A percentile compares a stretch with the other conserved stretches of the same genome.
Conservation (phyloP, 2,329 filamentous ascomycete species). For the Ophiocordyceps robertsii region DNA sequence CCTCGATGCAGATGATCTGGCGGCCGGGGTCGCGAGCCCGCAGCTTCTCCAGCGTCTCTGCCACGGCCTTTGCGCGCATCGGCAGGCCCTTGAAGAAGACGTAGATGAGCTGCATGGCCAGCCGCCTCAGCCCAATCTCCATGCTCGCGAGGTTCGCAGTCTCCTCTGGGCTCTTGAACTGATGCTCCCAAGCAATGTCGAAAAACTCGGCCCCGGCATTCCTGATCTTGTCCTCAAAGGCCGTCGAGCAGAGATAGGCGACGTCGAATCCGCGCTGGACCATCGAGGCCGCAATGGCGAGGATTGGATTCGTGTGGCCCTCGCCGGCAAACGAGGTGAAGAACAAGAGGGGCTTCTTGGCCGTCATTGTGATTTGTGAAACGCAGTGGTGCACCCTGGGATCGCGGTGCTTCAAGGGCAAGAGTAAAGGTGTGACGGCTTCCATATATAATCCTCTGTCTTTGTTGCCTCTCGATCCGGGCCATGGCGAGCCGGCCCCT, state of each 20-base stretch:
- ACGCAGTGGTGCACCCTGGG: no score
- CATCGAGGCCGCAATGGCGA: slow-evolving; percentile 16
- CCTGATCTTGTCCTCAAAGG: slow-evolving; percentile 15
- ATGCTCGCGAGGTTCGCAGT: background rate
- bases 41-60: slow-evolving; percentile 8
- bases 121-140: slow-evolving; percentile 4
- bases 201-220: slow-evolving; percentile 20
- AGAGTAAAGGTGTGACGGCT: no score
- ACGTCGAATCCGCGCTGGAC: slow-evolving; percentile 22
- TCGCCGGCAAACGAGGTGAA: slow-evolving; percentile 6
- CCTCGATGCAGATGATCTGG: slow-evolving; percentile 19
- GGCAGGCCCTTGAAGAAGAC: slow-evolving; percentile 4
- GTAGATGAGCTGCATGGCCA: slow-evolving; percentile 2
- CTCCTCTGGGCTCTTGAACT: background rate
- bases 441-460: no score
- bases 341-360: slow-evolving; percentile 10
- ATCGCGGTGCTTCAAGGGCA: no score
- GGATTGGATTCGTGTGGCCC: slow-evolving; percentile 9
- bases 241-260: slow-evolving; percentile 18
- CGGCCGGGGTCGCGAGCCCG: slow-evolving; percentile 12
- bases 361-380: no score
- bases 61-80: background rate
- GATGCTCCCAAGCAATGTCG: slow-evolving; percentile 1
- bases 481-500: no score
- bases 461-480: no score